Base-by-base conservation (phyloP, 176 grass and related monocot species). In the Carex scoparia region DNA sequence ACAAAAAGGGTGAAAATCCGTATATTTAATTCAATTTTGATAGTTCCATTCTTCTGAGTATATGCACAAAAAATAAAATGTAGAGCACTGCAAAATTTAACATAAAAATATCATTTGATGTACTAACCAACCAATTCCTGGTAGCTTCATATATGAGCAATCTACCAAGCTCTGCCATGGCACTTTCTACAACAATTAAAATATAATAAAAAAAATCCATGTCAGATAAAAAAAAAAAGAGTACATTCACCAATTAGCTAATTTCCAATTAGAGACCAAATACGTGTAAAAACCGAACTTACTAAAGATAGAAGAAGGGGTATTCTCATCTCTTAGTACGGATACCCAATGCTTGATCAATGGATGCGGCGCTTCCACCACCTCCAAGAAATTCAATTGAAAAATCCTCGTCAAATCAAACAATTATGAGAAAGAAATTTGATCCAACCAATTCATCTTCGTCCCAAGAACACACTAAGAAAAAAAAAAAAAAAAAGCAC, bases 261-360 rank as follows among this genome's bases (percentile, higher is more conserved):
- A 46, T 79, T 70, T 79, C 53, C 61, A 54, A 71, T 53, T 60
- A 51, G 87, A 35, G 65, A 7, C n/a, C 64, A 58, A n/a, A 16
- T 61, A 16, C 16, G 63, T 46, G 77, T 58, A 60, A 28, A 64
- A 11, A 4, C 12, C 18, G 27, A 59, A 86, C 86, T 87, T 53
- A 92, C 93, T 94, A 35, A 94, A 94, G 85, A 88, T 71, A 55
- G 89, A 81, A 12, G 87, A 89, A 28, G 88, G 90, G 74, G 90
- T 92, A 23, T 86, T 80, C 64, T 87, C 84, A 76, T 94, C 90
- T 56, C 93, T 87, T 61, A 94, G 86, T 13, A 94, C 90, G 28
- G 93, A 94, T 71, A 94, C 71, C 90, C 88, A 94, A 74, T 94
- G 90, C 65, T 85, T 84, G 88, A 94, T 94, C 48, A 94, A 87